Base-by-base conservation (phyloP, 495 filamentous ascomycete species). In the Aspergillus carlsbadensis region DNA sequence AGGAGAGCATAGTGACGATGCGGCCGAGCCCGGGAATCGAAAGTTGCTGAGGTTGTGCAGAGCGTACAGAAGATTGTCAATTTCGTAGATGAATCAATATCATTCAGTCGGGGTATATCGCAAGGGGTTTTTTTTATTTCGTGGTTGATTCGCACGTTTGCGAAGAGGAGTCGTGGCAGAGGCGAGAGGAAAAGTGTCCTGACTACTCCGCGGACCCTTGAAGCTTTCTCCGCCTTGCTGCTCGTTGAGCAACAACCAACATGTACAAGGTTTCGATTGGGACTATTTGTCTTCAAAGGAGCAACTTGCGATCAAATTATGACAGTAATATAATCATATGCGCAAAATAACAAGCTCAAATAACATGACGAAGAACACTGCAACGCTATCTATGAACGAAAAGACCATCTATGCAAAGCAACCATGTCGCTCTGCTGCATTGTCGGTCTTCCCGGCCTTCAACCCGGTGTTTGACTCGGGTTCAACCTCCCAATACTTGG, bases 1-100 rank as follows among this genome's bases (percentile, higher is more conserved):
- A 74, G 50, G 88, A 90, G 54, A 95, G 67, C 92, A 96, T 96
- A 47, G 62, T n/a, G 42, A 34, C 15, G 21, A 26, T 44, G 52
- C 36, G 40, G 15, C n/a, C 20, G 24, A 33, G 21, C n/a, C n/a
- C 35, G 21, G 31, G 39, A 17, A 40, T 18, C 15, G 49, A 50
- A 47, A 41, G 56, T 44, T 58, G 68, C 58, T 63, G 68, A 50
- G 63, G 49, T 43, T 60, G 60, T 57, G 55, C 57, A 60, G 62
- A 64, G 52, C 66, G 58, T 29, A 29, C 8, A 8, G 26, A 29
- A 8, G 8, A 4, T 29, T 29, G 8, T 29, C 26, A 29, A 8
- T 3, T 29, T 29, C 26, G 26, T 29, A 29, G 3, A 29, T 8
- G 3, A 29, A 8, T 29, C 26, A 29, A 29, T 4, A 29, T 29